Conservation (phyloP, 176 grass and related monocot genomes). For the Lolium multiflorum region DNA sequence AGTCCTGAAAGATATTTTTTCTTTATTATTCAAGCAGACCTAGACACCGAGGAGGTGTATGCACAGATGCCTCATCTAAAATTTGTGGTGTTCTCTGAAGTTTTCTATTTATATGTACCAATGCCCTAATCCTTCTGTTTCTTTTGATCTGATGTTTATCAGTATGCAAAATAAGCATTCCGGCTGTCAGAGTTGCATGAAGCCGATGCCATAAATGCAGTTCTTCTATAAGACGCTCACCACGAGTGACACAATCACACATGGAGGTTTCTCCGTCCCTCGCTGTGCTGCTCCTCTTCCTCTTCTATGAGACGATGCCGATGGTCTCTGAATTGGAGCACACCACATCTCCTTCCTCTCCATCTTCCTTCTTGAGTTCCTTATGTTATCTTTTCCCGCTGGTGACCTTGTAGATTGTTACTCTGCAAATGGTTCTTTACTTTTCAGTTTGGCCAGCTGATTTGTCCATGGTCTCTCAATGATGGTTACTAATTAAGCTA, state of each 20-base stretch:
- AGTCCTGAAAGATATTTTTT: background rate
- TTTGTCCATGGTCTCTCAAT: too few relatives aligned
- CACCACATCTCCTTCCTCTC: too few relatives aligned
- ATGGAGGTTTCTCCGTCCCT: conserved; percentile 36
- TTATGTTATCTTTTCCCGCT: too few relatives aligned
- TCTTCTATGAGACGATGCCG: too few relatives aligned
- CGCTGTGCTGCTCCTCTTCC: too few relatives aligned
- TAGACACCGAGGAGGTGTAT: conserved; percentile 93
- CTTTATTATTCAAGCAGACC: conserved; percentile 72
- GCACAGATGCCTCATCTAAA: conserved; percentile 80
- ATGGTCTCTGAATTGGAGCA: too few relatives aligned
- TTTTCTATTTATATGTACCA: conserved; percentile 16
- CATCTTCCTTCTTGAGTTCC: too few relatives aligned
- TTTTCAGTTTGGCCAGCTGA: too few relatives aligned
- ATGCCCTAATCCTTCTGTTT: conserved; percentile 27
- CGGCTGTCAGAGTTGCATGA: conserved; percentile 85
- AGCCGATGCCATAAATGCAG: conserved; percentile 75
- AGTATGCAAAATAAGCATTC: conserved; percentile 89
- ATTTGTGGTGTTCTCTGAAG: conserved; percentile 25
- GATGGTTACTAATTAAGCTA: too few relatives aligned
- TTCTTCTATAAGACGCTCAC: conserved; percentile 97
- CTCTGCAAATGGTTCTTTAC: too few relatives aligned
- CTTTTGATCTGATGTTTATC: conserved; percentile 27
- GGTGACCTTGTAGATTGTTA: too few relatives aligned
- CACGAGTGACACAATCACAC: conserved; percentile 91